phyloP scores from a whole-genome alignment of 495 filamentous ascomycete species.

The Penicillium odoratum region DNA sequence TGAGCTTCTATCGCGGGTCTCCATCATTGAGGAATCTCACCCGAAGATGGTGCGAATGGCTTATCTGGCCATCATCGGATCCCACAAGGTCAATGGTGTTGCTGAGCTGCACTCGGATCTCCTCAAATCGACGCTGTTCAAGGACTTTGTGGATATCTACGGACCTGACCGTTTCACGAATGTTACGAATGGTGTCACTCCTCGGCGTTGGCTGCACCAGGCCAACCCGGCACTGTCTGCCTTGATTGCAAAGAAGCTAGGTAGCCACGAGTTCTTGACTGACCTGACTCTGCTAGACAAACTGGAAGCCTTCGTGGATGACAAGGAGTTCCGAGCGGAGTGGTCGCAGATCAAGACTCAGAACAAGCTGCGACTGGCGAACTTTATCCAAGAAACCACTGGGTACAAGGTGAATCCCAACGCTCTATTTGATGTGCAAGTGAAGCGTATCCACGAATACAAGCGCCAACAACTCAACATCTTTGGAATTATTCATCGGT shows the following conservation, averaged over 20 bases:
- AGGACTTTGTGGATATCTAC: conserved; percentile 92
- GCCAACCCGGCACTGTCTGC: conserved; percentile 93
- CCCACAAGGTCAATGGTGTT: conserved; percentile 98
- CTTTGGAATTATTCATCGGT: conserved; percentile 95
- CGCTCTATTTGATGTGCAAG: conserved; percentile 92
- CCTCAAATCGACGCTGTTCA: conserved; percentile 98
- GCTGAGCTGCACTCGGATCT: conserved; percentile 96
- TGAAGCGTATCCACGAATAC: conserved; percentile 99
- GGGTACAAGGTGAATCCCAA: conserved; percentile 81
- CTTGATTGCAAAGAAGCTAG: conserved; percentile 85
- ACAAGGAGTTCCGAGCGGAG: conserved; percentile 86
- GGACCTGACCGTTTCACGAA: conserved; percentile 97
- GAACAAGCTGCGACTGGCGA: conserved; percentile 80
- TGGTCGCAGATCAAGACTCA: conserved; percentile 86
- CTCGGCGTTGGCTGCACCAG: conserved; percentile 93
- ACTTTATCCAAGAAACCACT: conserved; percentile 79
- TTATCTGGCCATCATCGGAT: conserved; percentile 89
- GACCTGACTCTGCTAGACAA: conserved; percentile 83
- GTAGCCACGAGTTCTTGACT: conserved; percentile 78
- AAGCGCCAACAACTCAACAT: conserved; percentile 99
- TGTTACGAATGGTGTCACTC: conserved; percentile 97
- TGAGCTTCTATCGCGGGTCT: conserved; percentile 80
- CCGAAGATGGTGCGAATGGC: conserved; percentile 99
- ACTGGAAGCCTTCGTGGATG: conserved; percentile 75
- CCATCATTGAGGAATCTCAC: conserved; percentile 94